phyloP scores from a whole-genome alignment of 2,329 filamentous ascomycete genomes.

The Rhynchosporium agropyri region DNA sequence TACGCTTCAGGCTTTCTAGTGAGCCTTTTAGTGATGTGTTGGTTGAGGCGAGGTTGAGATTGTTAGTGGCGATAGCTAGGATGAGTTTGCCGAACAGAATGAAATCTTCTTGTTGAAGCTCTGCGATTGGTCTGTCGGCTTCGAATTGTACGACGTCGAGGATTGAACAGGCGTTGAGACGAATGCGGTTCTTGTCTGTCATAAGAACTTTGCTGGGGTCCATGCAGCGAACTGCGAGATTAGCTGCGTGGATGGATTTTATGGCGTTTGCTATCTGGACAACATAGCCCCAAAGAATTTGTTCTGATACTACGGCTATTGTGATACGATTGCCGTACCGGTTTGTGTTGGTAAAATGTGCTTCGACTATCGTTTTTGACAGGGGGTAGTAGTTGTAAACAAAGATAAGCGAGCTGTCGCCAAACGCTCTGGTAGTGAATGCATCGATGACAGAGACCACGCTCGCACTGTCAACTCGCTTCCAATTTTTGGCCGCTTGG shows the following conservation, averaged over 20 bases:
- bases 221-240: conserved; percentile 82
- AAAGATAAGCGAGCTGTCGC: conserved; percentile 91
- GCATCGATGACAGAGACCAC: conserved; percentile 88
- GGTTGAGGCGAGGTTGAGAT: conserved; percentile 45
- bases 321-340: conserved; percentile 46
- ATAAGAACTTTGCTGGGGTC: conserved; percentile 87
- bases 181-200: conserved; percentile 86
- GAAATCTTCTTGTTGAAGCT: conserved; percentile 88
- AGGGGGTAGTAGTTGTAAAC: conserved; percentile 92
- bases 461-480: conserved; percentile 76
- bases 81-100: conserved; percentile 82
- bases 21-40: conserved; percentile 63
- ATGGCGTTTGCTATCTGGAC: conserved; percentile 88
- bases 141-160: conserved; percentile 89
- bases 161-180: conserved; percentile 84
- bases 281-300: conserved; percentile 86
- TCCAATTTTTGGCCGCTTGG: conserved; percentile 84
- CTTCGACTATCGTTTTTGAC: conserved; percentile 85
- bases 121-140: conserved; percentile 63
- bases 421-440: conserved; percentile 91
- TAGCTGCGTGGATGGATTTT: conserved; percentile 78
- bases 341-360: conserved; percentile 59
- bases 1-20: conserved; percentile 74
- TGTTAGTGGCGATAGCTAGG: conserved; percentile 77
- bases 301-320: conserved; percentile 59